A percentile compares a stretch with the other conserved stretches of the same genome.
Evolutionary conservation across 345 rosid genomes (phyloP).

Genomic region (Camelina hispida): DNA sequence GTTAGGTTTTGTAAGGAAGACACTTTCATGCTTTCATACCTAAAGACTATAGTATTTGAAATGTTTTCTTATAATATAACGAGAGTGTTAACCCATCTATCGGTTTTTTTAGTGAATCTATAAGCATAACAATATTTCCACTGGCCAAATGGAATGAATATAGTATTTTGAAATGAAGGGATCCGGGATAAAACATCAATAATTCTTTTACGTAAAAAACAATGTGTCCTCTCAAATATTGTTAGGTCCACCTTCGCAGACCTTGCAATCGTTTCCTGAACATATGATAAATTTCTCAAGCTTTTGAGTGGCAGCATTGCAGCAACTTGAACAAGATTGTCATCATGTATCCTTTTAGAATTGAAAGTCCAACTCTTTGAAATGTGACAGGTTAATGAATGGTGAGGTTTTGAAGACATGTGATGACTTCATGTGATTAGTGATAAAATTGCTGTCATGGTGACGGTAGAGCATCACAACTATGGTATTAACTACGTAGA

Average conservation of each 20-base stretch:
- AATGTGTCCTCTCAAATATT: background rate
- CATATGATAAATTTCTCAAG: constrained; percentile 14
- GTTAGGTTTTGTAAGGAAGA: background rate
- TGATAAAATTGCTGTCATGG: too few species aligned
- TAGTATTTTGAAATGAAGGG: background rate
- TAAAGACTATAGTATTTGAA: too few species aligned
- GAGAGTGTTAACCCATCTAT: too few species aligned
- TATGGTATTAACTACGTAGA: too few species aligned
- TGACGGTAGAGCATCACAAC: too few species aligned
- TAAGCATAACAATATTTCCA: too few species aligned
- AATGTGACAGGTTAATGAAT: constrained; percentile 1
- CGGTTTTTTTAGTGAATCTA: too few species aligned
- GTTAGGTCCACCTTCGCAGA: background rate
- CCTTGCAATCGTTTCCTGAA: background rate
- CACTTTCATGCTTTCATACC: background rate
- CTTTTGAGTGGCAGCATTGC: constrained; percentile 1
- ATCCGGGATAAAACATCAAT: background rate
- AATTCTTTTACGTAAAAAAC: background rate
- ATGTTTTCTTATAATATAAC: too few species aligned
- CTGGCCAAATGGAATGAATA: too few species aligned
- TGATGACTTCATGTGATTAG: too few species aligned
- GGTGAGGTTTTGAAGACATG: too few species aligned
- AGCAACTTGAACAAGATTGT: background rate
- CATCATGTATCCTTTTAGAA: background rate
- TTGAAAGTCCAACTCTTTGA: background rate